These are phyloP conservation scores for Carex sylvatica DNA, from an alignment of 202 grass and related monocot genomes.

Conservation along the genomic window DNA sequence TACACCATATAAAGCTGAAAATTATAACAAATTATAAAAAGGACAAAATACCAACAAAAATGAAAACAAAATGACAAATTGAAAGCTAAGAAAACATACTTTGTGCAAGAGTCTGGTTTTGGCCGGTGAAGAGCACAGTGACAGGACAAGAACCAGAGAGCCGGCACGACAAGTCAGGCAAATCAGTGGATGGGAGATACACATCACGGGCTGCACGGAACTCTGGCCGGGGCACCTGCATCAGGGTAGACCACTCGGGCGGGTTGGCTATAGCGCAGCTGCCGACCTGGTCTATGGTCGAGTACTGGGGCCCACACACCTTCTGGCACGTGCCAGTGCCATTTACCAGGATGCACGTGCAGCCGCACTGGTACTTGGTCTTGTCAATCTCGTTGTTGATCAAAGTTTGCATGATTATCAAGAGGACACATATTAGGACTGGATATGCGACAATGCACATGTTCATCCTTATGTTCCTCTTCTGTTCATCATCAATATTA, in stretches of 20 bases:
- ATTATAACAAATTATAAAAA: not conserved
- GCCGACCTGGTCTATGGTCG: conserved; percentile 63
- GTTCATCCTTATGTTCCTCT: conserved; percentile 83
- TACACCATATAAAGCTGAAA: not conserved
- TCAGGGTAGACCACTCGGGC: conserved; percentile 49
- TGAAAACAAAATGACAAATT: not conserved
- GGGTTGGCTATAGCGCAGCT: conserved; percentile 62
- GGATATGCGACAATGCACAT: conserved; percentile 61
- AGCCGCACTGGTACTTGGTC: conserved; percentile 69
- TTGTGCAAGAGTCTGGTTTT: conserved; percentile 54
- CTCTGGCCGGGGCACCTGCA: conserved; percentile 56
- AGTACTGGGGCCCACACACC: conserved; percentile 67
- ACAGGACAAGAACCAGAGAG: conserved; percentile 53
- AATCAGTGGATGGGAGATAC: conserved; percentile 23
- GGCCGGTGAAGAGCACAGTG: conserved; percentile 57
- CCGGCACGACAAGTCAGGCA: conserved; percentile 49
- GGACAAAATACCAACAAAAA: not conserved
- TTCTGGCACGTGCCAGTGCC: conserved; percentile 33
- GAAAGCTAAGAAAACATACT: conserved; percentile 32
- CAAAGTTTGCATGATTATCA: conserved; percentile 45
- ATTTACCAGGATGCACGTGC: conserved; percentile 37
- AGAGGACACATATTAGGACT: conserved; percentile 60
- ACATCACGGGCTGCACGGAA: conserved; percentile 32
- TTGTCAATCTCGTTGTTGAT: conserved; percentile 65
- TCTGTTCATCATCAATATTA: conserved; percentile 36